Evolutionary conservation across 2,329 filamentous ascomycete species (phyloP), one percentile per base, ranked within the genome.

Genomic region (Fusarium sp.): DNA sequence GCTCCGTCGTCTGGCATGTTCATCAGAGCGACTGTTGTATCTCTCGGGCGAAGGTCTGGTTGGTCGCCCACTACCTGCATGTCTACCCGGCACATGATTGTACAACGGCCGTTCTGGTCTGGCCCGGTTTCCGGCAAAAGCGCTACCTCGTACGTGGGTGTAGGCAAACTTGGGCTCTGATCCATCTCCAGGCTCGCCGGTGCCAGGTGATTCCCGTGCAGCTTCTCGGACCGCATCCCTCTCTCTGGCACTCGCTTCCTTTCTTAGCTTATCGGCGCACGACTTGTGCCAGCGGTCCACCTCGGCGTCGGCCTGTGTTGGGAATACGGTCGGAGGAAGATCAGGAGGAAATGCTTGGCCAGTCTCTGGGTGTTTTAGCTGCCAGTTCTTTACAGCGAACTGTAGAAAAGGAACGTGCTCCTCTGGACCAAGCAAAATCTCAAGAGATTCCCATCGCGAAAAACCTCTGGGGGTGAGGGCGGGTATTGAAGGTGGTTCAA

Each of bases 361-460:
- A 0, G 94, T 93, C 43, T 88, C 87, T 0, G 91, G 91, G 73
- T 96, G 88, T 62, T 86, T 87, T 60, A 98, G 85, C 35, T 88
- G 84, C 86, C 94, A 97, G 67, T 91, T 84, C 63, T 86, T 85
- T 5, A 97, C 91, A 1, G 94, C 93, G 73, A 88, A 90, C 73
- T 96, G 93, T 23, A 99, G 79, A 72, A 94, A 95, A 0, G 88
- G 88, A 1, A 94, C 91, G 80, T 98, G 94, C 73, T 96, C 92
- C 71, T 96, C 91, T 0, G 96, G 96, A 3, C 90, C 92, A 3
- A 98, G 86, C 35, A 98, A 82, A 22, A 97, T 86, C 80, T 98
- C 93, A 56, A 98, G 92, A 0, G 92, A 93, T 81, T 97, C 91
- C 95, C 95, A 99, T 77, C 93, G 90, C 43, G 95, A 92, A 78